A percentile compares a stretch with the other conserved stretches of the same genome.
Evolutionary conservation across 805 yeast species (phyloP).

Genomic region (Priceomyces melissophilus): DNA sequence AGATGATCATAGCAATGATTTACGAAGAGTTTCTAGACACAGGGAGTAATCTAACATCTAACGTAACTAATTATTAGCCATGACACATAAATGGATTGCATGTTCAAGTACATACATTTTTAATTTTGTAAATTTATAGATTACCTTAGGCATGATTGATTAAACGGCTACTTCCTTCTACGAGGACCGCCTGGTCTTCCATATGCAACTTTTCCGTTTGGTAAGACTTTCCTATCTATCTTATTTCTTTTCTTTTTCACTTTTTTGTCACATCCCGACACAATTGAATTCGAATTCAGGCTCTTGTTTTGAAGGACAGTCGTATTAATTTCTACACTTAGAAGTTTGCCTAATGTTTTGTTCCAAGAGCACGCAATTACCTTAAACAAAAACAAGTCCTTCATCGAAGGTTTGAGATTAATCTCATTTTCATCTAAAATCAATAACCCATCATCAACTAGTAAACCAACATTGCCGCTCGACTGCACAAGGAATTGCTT

Average conservation of each 20-base stretch:
- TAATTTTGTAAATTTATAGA: background rate
- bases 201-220: constrained; percentile 59
- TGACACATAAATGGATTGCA: too few relatives aligned
- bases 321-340: constrained; percentile 4
- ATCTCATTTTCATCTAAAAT: constrained; percentile 48
- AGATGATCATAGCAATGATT: constrained; percentile 26
- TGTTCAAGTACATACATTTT: background rate
- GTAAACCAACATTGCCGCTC: constrained; percentile 54
- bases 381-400: constrained; percentile 45
- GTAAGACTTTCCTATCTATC: constrained; percentile 49
- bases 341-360: constrained; percentile 34
- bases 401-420: constrained; percentile 42
- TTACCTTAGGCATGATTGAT: background rate
- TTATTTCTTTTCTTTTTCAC: constrained; percentile 29
- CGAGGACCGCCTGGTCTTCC: constrained; percentile 18
- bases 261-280: constrained; percentile 16
- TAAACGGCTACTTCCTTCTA: constrained; percentile 7
- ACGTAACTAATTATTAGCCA: background rate
- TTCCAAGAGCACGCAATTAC: constrained; percentile 46
- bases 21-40: constrained; percentile 42
- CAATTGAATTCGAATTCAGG: constrained; percentile 6
- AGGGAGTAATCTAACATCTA: constrained; percentile 13
- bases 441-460: constrained; percentile 42
- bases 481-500: constrained; percentile 53
- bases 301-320: constrained; percentile 8